Conservation (phyloP, 2,329 filamentous ascomycete genomes). For the Podosphaera fusca region DNA sequence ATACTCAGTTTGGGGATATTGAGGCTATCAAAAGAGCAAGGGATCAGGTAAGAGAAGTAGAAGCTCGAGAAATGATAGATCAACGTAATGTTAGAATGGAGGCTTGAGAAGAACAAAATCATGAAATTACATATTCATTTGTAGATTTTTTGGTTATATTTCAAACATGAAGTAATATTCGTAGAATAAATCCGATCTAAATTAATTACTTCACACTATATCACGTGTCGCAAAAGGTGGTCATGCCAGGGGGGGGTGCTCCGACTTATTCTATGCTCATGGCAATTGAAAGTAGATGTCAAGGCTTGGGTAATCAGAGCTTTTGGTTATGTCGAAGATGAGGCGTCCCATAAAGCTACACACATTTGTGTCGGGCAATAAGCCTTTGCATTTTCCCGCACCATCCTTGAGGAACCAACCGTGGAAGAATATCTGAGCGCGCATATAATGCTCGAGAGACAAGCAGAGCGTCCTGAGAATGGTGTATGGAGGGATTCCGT, state of each 20-base stretch:
- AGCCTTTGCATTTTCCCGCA: neutral
- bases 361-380: neutral
- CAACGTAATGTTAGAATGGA: neutral
- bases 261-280: neutral
- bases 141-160: neutral
- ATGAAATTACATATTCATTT: neutral
- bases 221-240: neutral
- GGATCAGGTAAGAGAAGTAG: too few relatives aligned
- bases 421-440: neutral
- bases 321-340: neutral
- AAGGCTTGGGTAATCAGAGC: neutral
- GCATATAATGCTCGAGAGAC: neutral
- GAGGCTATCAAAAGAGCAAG: too few relatives aligned
- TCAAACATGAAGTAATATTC: neutral
- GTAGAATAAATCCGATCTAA: neutral
- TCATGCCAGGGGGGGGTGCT: neutral
- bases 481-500: neutral
- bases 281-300: neutral
- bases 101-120: neutral
- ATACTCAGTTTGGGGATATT: too few relatives aligned
- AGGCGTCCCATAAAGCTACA: neutral
- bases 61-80: neutral
- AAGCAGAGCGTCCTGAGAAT: neutral
- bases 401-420: neutral
- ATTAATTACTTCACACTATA: neutral